Percentiles rank a stretch among this genome's conserved stretches.
Evolutionary conservation across 352 stramenopile genomes (phyloP).

Genomic region (Pythium utonaiense): DNA sequence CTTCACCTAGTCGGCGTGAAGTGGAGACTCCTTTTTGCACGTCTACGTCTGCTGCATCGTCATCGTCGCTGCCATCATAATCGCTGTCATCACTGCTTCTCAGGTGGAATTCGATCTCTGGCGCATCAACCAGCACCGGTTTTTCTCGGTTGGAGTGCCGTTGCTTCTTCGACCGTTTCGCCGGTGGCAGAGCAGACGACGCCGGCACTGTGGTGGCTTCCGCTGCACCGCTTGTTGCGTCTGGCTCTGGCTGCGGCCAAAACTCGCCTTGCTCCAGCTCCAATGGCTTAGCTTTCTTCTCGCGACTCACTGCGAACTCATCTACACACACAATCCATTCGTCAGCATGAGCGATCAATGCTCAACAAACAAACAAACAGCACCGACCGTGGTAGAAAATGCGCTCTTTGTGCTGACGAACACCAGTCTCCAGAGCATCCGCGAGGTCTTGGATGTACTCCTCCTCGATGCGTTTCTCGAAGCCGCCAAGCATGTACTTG

Average conservation of each 20-base stretch:
- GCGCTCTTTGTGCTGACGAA: constrained; percentile 34
- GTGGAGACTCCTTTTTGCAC: not conserved
- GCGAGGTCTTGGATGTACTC: constrained; percentile 37
- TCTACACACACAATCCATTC: constrained; percentile 27
- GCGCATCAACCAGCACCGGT: constrained; percentile 18
- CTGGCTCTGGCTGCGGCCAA: not conserved
- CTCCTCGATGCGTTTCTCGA: constrained; percentile 68
- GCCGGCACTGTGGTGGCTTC: not conserved
- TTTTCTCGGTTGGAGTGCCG: constrained; percentile 9
- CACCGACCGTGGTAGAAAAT: constrained; percentile 64
- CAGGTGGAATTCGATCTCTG: constrained; percentile 15
- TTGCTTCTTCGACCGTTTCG: constrained; percentile 18
- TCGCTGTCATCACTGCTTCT: constrained; percentile 30
- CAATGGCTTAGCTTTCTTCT: constrained; percentile 28
- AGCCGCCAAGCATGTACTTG: constrained; percentile 75
- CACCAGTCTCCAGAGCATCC: constrained; percentile 16
- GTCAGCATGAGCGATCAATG: not conserved
- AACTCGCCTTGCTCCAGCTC: constrained; percentile 2
- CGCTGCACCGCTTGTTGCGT: not conserved
- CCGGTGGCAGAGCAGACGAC: not conserved
- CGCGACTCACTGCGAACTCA: constrained; percentile 44
- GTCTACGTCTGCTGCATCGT: not conserved
- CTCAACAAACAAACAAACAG: not conserved
- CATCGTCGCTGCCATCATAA: constrained; percentile 16
- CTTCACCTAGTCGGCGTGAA: constrained; percentile 10